Conservation (phyloP, 805 yeast species). For the Metschnikowia bowlesiae region DNA sequence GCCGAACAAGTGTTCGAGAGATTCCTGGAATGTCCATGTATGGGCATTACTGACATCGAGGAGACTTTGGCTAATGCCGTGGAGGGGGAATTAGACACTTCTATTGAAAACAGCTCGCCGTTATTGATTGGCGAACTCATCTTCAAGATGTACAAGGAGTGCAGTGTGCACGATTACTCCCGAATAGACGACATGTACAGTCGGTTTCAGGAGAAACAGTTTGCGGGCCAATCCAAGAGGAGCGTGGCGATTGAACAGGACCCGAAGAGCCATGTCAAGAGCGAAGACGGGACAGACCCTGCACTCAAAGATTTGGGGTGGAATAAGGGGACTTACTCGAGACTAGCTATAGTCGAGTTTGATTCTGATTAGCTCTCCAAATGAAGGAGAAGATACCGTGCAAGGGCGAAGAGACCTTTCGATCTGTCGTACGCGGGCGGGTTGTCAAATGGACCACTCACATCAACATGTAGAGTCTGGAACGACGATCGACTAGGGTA, state of each 20-base stretch:
- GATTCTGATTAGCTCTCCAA: constrained; percentile 88
- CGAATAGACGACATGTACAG: constrained; percentile 56
- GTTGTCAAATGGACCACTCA: no score
- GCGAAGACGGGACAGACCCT: constrained; percentile 41
- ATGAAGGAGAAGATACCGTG: constrained; percentile 29
- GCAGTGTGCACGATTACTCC: constrained; percentile 47
- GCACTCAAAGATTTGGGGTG: constrained; percentile 26
- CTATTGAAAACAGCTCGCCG: constrained; percentile 87
- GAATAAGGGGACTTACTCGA: constrained; percentile 25
- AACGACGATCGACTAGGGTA: no score
- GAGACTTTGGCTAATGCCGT: constrained; percentile 82
- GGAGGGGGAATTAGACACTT: constrained; percentile 91
- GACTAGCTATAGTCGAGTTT: constrained; percentile 74
- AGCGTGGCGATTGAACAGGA: constrained; percentile 50
- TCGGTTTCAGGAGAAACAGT: constrained; percentile 54
- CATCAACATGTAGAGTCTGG: no score
- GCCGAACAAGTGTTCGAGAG: constrained; percentile 46
- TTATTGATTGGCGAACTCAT: constrained; percentile 65
- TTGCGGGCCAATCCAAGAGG: constrained; percentile 25
- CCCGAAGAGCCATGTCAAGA: constrained; percentile 57
- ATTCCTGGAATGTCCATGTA: constrained; percentile 48
- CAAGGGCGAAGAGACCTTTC: no score
- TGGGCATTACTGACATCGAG: constrained; percentile 77
- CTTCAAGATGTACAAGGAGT: constrained; percentile 62
- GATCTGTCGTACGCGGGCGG: no score